Evolutionary conservation across 2,329 filamentous ascomycete genomes (phyloP).

Genomic region (Pseudogymnoascus sp.): DNA sequence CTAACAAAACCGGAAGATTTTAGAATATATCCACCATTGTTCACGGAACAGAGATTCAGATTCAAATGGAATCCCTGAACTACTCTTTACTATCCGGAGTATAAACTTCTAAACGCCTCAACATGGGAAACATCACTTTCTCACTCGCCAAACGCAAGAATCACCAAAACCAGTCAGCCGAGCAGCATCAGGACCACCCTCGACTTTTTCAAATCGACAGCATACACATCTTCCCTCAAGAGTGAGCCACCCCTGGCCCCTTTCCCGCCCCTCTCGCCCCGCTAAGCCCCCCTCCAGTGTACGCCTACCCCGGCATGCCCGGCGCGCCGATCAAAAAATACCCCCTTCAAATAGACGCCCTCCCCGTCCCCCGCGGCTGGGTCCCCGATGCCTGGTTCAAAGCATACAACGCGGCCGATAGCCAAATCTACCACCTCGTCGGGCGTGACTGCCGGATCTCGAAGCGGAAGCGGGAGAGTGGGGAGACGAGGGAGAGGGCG

Average conservation of each 20-base stretch:
- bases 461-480: background rate
- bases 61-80: background rate
- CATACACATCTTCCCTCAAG: background rate
- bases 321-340: background rate
- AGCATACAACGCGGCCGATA: constrained; percentile 2
- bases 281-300: background rate
- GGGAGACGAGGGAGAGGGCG: constrained; percentile 3
- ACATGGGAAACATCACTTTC: background rate
- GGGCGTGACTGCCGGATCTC: background rate
- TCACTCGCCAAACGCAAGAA: background rate
- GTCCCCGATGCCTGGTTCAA: constrained; percentile 1
- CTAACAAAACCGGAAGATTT: background rate
- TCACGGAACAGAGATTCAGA: background rate
- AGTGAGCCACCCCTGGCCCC: background rate
- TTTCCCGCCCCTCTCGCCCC: background rate
- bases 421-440: background rate
- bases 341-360: constrained; percentile 4
- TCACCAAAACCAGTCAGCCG: background rate
- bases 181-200: background rate
- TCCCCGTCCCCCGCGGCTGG: background rate
- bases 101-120: background rate
- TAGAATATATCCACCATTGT: background rate
- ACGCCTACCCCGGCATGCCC: background rate
- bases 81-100: background rate
- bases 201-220: background rate